phyloP scores from a whole-genome alignment of 192 early-diverging fungal species.

The Coemansia sp. region DNA sequence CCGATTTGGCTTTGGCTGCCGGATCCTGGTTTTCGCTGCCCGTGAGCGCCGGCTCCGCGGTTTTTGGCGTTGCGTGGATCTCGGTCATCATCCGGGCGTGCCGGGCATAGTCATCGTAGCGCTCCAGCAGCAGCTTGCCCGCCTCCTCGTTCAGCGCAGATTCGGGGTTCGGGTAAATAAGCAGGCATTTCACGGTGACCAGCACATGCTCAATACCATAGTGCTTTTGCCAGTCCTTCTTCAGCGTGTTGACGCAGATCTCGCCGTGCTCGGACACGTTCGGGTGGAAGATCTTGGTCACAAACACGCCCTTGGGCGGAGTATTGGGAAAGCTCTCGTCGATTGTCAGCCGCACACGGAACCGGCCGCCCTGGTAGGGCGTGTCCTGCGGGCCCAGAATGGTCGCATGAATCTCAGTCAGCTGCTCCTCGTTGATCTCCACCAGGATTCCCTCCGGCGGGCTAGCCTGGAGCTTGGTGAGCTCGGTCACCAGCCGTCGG shows the following conservation, averaged over 20 bases:
- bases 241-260: slow-evolving; percentile 93
- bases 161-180: slow-evolving; percentile 93
- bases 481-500: slow-evolving; percentile 57
- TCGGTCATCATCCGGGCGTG: slow-evolving; percentile 74
- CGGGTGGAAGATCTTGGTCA: slow-evolving; percentile 96
- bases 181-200: slow-evolving; percentile 88
- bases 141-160: slow-evolving; percentile 96
- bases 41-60: neutral
- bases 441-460: slow-evolving; percentile 84
- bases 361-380: slow-evolving; percentile 78
- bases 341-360: slow-evolving; percentile 67
- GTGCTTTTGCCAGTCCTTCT: slow-evolving; percentile 93
- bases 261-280: slow-evolving; percentile 86
- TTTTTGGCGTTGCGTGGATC: slow-evolving; percentile 65
- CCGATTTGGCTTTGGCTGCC: neutral
- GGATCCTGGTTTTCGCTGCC: slow-evolving; percentile 24
- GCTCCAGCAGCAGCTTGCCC: slow-evolving; percentile 81
- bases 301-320: slow-evolving; percentile 83
- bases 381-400: slow-evolving; percentile 82
- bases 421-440: slow-evolving; percentile 62
- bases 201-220: slow-evolving; percentile 80
- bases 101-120: slow-evolving; percentile 78
- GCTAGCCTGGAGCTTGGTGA: slow-evolving; percentile 50
- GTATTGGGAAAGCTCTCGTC: slow-evolving; percentile 71
- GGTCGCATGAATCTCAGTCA: slow-evolving; percentile 82